Base-by-base conservation (phyloP, 208 protist genomes). In the Trypanosoma vivax region DNA sequence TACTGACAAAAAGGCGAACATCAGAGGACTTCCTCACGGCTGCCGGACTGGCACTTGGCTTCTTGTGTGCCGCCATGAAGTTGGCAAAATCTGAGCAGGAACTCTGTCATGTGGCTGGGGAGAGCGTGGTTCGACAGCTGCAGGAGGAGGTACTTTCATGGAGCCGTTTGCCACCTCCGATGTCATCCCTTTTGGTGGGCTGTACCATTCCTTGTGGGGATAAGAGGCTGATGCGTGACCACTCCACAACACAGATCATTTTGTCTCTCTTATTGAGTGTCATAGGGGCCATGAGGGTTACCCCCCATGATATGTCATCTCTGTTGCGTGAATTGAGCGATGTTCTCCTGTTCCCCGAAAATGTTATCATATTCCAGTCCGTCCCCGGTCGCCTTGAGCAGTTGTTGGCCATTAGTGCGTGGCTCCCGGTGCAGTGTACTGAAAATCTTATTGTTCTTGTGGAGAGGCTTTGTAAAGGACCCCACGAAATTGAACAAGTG, bases 261-360 rank as follows among this genome's bases (percentile, higher is more conserved):
- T 61, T 94, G 11, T 67, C 70, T n/a, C 67, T 80, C 23, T 51
- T 94, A 31, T 65, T 92, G 6, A 70, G 88, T 51, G 60, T 76
- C 29, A 51, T 90, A 51, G 43, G 52, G 37, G 52, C 18, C 11
- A 9, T 5, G 30, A 23, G 25, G 16, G 31, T 40, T 18, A 48
- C 28, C 19, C 35, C 60, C 18, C 28, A 3, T 0, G 49, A 65
- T 9, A 65, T 69, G 14, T 71, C 65, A 30, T 78, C 70, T 54
- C 83, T 91, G 23, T 65, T 94, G 54, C 83, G 83, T 28, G 87
- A 91, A 61, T 69, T 95, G 24, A 95, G 88, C 30, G 83, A 92
- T 56, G 63, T 41, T 19, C 64, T 95, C 24, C 37, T 80, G 9
- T 51, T 82, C 23, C 58, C 65, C 23, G 72, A 82, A 38, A 95